Base-by-base conservation (phyloP, 2,329 filamentous ascomycete species). In the Xylaria sp. region DNA sequence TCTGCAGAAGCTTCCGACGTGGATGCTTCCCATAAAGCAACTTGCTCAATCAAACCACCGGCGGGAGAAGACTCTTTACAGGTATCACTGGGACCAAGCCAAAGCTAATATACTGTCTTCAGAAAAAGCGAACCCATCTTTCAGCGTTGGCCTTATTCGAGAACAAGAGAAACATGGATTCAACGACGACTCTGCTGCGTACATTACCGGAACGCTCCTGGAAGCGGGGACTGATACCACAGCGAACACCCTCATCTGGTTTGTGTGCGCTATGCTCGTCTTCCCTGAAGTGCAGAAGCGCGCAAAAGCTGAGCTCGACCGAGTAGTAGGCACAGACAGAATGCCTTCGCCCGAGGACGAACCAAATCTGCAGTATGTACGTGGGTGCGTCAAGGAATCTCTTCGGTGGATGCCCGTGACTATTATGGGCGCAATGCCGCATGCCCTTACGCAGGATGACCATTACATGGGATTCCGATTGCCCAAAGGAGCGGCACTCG, bases 351-450 rank as follows among this genome's bases (percentile, higher is more conserved):
- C 84, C 50, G 76, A 80, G 10, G 85, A 88, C 70, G 83, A 82
- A 73, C 77, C 82, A 2, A 76, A 82, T 13, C 76, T 89, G n/a
- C 86, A 85, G 0, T 86, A 83, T 0, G 80, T 87, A 7, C 80
- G 86, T 18, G 86, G 85, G 1, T 84, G 84, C 28, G 77, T 88
- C 41, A 87, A 88, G 76, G 87, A 89, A 77, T 85, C 83, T n/a
- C 76, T 88, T 34, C 80, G 87, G 31, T 88, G 86, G 86, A 81
- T 85, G 66, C 85, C 86, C 2, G 23, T 23, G 3, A 65, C 65
- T 8, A 55, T 41, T 15, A 10, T 64, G 41, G 64, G 67, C 78
- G 80, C 82, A 46, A 82, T 85, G 7, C 83, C 84, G 2, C 83
- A 85, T 74, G 82, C 83, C 62, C 81, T 82, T 18, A 83, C 83